These are phyloP conservation scores for Pichia membranifaciens DNA, from an alignment of 805 yeast species.

Conservation along the genomic window DNA sequence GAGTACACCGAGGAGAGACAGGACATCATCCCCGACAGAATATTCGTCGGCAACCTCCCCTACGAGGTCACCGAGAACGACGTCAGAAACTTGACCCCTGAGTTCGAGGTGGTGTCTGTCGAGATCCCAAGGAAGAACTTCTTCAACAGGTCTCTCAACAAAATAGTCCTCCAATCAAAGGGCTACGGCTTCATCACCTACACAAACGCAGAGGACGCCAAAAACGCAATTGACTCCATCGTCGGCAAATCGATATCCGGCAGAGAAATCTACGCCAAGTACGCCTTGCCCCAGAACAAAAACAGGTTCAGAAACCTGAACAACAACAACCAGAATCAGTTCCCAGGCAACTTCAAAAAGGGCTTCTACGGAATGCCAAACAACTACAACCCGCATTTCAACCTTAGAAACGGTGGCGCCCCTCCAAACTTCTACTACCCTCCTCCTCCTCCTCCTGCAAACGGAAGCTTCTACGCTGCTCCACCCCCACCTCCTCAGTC, in stretches of 20 bases:
- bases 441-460: conserved; percentile 1
- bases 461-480: neutral
- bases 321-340: conserved; percentile 4
- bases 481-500: neutral
- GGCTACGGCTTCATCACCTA: conserved; percentile 51
- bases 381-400: conserved; percentile 3
- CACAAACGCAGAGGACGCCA: conserved; percentile 54
- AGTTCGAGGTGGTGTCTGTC: conserved; percentile 29
- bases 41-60: conserved; percentile 42
- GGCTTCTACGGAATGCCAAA: conserved; percentile 6
- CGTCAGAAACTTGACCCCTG: conserved; percentile 35
- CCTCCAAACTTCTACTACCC: neutral
- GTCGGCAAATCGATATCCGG: conserved; percentile 28
- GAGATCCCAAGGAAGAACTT: conserved; percentile 29
- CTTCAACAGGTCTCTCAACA: conserved; percentile 21
- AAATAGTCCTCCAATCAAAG: conserved; percentile 23
- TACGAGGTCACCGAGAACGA: conserved; percentile 41
- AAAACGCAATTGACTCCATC: conserved; percentile 46
- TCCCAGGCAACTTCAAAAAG: conserved; percentile 1
- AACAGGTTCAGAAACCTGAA: conserved; percentile 10
- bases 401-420: neutral
- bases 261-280: conserved; percentile 43
- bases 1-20: conserved; percentile 13
- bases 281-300: conserved; percentile 40
- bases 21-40: conserved; percentile 37